phyloP scores from a whole-genome alignment of 805 yeast genomes.

The Komagataella pseudopastoris region DNA sequence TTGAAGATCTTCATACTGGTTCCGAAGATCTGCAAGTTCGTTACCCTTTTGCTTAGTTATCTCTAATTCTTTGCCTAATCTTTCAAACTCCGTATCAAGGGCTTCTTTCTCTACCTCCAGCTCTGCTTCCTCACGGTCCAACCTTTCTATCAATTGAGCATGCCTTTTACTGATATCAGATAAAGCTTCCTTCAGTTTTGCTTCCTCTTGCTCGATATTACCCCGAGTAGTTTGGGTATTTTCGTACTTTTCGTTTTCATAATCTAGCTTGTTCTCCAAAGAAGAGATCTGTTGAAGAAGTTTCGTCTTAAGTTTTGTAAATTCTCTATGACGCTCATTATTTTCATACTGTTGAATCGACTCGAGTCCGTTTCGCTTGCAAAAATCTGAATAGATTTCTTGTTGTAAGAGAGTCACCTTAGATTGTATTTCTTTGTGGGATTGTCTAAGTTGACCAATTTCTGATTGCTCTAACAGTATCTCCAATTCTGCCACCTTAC shows the following conservation, averaged over 20 bases:
- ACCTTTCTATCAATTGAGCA: background rate
- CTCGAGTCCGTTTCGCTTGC: conserved; percentile 36
- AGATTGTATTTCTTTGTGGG: conserved; percentile 12
- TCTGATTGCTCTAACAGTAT: conserved; percentile 10
- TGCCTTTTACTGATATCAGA: conserved; percentile 12
- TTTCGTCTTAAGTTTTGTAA: conserved; percentile 48
- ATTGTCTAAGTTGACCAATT: conserved; percentile 13
- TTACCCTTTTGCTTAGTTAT: conserved; percentile 5
- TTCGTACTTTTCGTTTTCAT: conserved; percentile 46
- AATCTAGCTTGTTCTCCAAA: conserved; percentile 44
- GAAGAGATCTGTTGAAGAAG: conserved; percentile 47
- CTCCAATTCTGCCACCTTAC: conserved; percentile 10
- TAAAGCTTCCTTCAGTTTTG: conserved; percentile 17
- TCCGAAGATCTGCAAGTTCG: conserved; percentile 10
- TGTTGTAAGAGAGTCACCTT: conserved; percentile 20
- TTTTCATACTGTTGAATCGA: conserved; percentile 57
- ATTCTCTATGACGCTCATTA: conserved; percentile 32
- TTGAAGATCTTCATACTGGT: background rate
- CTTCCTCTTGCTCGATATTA: conserved; percentile 25
- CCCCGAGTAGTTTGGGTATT: conserved; percentile 35
- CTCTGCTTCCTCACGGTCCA: conserved; percentile 24
- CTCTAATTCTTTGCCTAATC: background rate
- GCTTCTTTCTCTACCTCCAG: conserved; percentile 23
- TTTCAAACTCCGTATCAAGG: conserved; percentile 15
- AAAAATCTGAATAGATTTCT: conserved; percentile 38